Percentiles rank a stretch among this genome's conserved stretches.
Evolutionary conservation across 1,284 basidiomycete genomes (phyloP).

Genomic region (Pseudozyma pruni): DNA sequence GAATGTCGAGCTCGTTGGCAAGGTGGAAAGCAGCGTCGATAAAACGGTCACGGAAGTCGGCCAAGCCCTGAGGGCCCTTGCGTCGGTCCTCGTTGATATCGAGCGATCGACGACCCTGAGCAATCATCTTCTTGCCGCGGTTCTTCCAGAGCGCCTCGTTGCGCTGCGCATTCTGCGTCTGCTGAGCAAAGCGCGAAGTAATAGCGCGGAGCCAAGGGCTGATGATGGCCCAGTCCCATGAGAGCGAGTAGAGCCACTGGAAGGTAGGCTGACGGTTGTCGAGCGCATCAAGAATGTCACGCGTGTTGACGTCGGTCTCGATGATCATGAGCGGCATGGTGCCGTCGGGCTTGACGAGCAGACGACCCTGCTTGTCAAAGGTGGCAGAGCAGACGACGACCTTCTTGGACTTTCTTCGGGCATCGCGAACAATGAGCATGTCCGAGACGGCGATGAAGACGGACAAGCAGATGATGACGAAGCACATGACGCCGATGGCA

Average conservation of each 20-base stretch:
- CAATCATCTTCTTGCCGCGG: conserved; percentile 47
- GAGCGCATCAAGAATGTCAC: conserved; percentile 70
- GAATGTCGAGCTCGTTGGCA: conserved; percentile 70
- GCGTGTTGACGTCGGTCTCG: conserved; percentile 69
- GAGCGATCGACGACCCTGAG: conserved; percentile 54
- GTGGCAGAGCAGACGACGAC: conserved; percentile 71
- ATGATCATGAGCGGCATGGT: conserved; percentile 71
- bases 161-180: conserved; percentile 34
- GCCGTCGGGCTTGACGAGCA: conserved; percentile 71
- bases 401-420: conserved; percentile 69
- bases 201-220: conserved; percentile 70
- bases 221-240: conserved; percentile 71
- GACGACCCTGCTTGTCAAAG: conserved; percentile 70
- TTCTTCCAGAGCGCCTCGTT: conserved; percentile 56
- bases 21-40: conserved; percentile 70
- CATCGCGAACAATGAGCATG: conserved; percentile 67
- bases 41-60: conserved; percentile 70
- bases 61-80: conserved; percentile 52
- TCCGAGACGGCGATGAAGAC: conserved; percentile 69
- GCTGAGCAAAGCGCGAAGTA: conserved; percentile 57
- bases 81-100: conserved; percentile 39
- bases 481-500: conserved; percentile 69
- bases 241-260: conserved; percentile 72
- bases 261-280: conserved; percentile 71
- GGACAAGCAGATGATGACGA: conserved; percentile 69